Percentiles rank a stretch among this genome's conserved stretches.
Evolutionary conservation across 2,329 filamentous ascomycete species (phyloP).

Genomic region (Exophiala xenobiotica): DNA sequence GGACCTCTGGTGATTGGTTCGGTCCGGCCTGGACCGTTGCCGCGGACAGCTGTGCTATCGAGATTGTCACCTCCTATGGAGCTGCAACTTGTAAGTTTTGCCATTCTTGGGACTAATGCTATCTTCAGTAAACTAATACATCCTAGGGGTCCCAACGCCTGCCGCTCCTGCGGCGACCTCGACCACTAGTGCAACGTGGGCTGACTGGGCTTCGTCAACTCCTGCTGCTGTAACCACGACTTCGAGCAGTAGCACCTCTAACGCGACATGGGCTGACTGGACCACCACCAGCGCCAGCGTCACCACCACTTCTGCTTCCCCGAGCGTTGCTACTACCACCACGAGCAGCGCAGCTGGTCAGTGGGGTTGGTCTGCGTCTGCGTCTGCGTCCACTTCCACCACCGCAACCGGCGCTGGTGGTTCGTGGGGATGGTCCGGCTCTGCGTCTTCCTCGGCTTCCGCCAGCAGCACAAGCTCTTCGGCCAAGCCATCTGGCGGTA

Average conservation of each 20-base stretch:
- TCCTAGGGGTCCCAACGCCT: constrained; percentile 26
- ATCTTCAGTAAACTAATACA: not conserved
- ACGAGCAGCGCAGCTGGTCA: not conserved
- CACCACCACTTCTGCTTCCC: constrained; percentile 27
- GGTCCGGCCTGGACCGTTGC: constrained; percentile 1
- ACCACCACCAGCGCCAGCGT: constrained; percentile 24
- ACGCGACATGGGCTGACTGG: constrained; percentile 3
- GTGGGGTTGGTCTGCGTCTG: constrained; percentile 7
- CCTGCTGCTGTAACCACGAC: constrained; percentile 10
- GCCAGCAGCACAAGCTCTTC: constrained; percentile 17
- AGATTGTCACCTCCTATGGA: constrained; percentile 28
- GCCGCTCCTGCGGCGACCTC: constrained; percentile 4
- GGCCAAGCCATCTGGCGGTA: constrained; percentile 21
- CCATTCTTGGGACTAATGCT: not conserved
- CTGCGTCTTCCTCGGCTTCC: constrained; percentile 11
- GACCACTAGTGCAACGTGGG: not conserved
- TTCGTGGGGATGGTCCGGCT: constrained; percentile 11
- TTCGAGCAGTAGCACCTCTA: not conserved
- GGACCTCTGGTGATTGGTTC: constrained; percentile 10
- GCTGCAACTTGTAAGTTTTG: constrained; percentile 27
- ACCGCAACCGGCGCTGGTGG: constrained; percentile 3
- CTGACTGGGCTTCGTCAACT: constrained; percentile 11
- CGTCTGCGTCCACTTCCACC: not conserved
- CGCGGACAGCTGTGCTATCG: constrained; percentile 19
- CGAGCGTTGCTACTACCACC: constrained; percentile 13